phyloP scores from a whole-genome alignment of 345 rosid species.

The Syzygium jambos region DNA sequence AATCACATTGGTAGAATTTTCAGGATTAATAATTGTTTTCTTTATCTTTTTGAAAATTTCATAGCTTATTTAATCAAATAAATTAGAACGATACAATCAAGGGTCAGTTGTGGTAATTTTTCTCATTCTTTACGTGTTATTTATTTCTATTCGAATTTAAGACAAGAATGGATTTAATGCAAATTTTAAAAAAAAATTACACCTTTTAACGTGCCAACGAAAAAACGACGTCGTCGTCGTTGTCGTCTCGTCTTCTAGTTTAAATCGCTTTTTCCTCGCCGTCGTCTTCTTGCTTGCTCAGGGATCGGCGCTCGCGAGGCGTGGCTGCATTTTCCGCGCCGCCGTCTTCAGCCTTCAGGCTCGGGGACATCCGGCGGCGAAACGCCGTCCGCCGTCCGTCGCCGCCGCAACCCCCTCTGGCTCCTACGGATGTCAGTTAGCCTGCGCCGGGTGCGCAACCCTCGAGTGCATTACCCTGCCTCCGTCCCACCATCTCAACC shows the following conservation, averaged over 20 bases:
- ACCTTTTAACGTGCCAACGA: background rate
- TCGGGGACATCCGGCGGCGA: background rate
- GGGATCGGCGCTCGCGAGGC: background rate
- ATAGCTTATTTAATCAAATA: background rate
- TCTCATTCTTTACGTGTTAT: background rate
- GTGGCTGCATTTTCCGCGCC: background rate
- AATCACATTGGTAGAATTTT: background rate
- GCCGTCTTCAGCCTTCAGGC: background rate
- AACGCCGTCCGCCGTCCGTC: background rate
- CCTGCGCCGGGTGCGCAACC: constrained; percentile 14
- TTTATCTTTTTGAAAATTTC: background rate
- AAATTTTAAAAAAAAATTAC: background rate
- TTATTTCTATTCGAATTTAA: background rate
- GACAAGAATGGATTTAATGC: background rate
- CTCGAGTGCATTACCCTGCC: background rate
- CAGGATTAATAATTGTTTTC: too few relatives aligned
- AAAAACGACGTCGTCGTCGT: background rate
- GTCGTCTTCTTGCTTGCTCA: background rate
- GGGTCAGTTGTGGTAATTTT: background rate
- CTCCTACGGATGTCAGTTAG: constrained; percentile 18
- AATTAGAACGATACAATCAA: background rate
- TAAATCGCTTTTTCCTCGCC: background rate
- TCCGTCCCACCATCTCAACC: constrained; percentile 1
- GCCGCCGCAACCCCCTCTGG: background rate
- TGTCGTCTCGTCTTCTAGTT: background rate